phyloP scores from a whole-genome alignment of 2,329 filamentous ascomycete genomes.

The Cladophialophora chaetospira region DNA sequence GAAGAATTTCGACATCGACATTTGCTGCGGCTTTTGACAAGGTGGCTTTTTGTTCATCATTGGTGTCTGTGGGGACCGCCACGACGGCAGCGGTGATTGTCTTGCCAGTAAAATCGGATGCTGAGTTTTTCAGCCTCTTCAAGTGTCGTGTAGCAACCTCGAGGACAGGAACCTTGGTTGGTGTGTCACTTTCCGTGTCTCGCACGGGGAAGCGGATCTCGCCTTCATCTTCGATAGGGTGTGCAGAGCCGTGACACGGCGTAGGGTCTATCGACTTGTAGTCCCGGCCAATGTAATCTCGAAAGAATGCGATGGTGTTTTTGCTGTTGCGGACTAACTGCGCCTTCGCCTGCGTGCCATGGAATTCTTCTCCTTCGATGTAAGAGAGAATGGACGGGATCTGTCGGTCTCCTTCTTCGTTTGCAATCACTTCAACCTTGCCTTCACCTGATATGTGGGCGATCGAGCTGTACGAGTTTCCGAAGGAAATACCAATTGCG shows the following conservation, averaged over 20 bases:
- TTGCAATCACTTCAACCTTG: conserved; percentile 96
- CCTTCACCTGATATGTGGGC: conserved; percentile 84
- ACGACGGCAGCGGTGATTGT: conserved; percentile 92
- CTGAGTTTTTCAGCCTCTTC: conserved; percentile 76
- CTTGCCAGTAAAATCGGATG: conserved; percentile 90
- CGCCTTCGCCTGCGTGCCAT: conserved; percentile 90
- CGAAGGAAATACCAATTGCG: conserved; percentile 95
- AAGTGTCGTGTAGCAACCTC: conserved; percentile 86
- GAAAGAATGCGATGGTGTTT: conserved; percentile 95
- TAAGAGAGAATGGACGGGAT: conserved; percentile 95
- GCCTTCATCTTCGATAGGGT: conserved; percentile 74
- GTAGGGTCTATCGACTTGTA: conserved; percentile 95
- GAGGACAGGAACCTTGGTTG: conserved; percentile 71
- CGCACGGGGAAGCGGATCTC: conserved; percentile 79
- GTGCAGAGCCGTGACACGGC: conserved; percentile 88
- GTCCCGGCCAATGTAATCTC: conserved; percentile 94
- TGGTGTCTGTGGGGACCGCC: conserved; percentile 91
- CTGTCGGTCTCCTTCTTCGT: conserved; percentile 98
- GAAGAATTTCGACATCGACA: conserved; percentile 83
- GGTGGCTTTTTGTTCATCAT: conserved; percentile 80
- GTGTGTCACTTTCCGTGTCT: conserved; percentile 66
- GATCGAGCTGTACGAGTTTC: conserved; percentile 98
- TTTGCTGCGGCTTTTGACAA: conserved; percentile 75
- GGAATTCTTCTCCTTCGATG: conserved; percentile 93
- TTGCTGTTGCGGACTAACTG: conserved; percentile 89